Percentiles rank a stretch among this genome's conserved stretches.
phyloP scores from a whole-genome alignment of 148 eudicot species.

The Chenopodium berlandieri region DNA sequence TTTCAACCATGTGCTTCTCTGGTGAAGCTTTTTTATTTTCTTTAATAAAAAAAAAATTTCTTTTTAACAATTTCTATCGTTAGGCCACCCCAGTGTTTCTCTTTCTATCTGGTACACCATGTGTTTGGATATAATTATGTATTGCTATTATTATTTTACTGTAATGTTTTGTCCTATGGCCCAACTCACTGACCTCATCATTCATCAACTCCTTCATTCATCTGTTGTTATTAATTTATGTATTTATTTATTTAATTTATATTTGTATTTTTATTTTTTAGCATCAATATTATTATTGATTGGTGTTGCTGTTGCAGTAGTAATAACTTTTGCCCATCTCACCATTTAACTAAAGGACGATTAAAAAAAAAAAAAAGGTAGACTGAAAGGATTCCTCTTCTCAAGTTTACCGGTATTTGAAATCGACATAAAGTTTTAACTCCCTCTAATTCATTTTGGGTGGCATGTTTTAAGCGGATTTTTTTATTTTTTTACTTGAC shows the following conservation, averaged over 20 bases:
- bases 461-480: neutral
- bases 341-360: constrained; percentile 15
- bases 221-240: neutral
- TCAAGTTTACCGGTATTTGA: constrained; percentile 12
- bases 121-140: constrained; percentile 33
- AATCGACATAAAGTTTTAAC: constrained; percentile 1
- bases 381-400: constrained; percentile 12
- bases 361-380: neutral
- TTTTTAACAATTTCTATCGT: neutral
- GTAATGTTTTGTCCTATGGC: constrained; percentile 6
- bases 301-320: neutral
- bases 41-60: neutral
- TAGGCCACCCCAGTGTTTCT: constrained; percentile 7
- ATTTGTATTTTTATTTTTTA: no score
- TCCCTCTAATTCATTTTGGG: neutral
- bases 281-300: neutral
- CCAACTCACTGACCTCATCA: constrained; percentile 1
- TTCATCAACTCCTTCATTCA: neutral
- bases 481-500: no score
- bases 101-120: constrained; percentile 31
- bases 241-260: no score
- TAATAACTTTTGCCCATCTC: constrained; percentile 17
- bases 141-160: constrained; percentile 8
- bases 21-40: constrained; percentile 14
- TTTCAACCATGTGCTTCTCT: constrained; percentile 30